A percentile compares a stretch with the other conserved stretches of the same genome.
phyloP scores from a whole-genome alignment of 1,139 yeast genomes.

The Candida buenavistaensis region DNA sequence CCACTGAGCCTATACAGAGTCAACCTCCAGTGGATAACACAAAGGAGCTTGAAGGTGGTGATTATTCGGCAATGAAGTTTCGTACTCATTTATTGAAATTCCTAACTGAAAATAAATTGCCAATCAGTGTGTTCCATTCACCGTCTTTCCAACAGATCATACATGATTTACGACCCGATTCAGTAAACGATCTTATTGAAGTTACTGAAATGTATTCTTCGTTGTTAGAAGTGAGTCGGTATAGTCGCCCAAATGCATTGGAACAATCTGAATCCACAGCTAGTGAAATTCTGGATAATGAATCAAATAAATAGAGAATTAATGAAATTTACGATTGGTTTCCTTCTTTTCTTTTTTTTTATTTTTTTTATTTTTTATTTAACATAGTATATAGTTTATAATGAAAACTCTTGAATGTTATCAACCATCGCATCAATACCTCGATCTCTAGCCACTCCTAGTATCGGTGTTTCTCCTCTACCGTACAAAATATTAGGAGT shows the following conservation, averaged over 20 bases:
- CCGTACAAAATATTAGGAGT: constrained; percentile 45
- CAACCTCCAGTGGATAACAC: no score
- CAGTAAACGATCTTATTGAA: constrained; percentile 48
- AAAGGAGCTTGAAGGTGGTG: no score
- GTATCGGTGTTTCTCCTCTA: constrained; percentile 41
- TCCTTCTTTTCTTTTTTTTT: no score
- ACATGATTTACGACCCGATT: constrained; percentile 49
- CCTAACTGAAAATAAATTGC: constrained; percentile 51
- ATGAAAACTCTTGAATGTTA: constrained; percentile 32
- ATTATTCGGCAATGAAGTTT: constrained; percentile 46
- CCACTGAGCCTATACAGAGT: no score
- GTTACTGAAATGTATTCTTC: constrained; percentile 47
- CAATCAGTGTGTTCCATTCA: constrained; percentile 48
- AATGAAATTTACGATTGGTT: no score
- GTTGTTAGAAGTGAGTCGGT: constrained; percentile 46
- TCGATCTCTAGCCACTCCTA: constrained; percentile 20
- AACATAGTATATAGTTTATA: no score
- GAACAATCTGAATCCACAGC: no score
- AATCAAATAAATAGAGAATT: no score
- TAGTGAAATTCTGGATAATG: no score
- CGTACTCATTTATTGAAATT: constrained; percentile 54
- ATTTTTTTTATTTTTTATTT: no score
- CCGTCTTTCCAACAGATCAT: constrained; percentile 54
- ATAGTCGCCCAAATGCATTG: no score
- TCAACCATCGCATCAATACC: constrained; percentile 34